A percentile compares a stretch with the other conserved stretches of the same genome.
phyloP scores from a whole-genome alignment of 495 filamentous ascomycete genomes.

The Hypoxylon lenormandii region DNA sequence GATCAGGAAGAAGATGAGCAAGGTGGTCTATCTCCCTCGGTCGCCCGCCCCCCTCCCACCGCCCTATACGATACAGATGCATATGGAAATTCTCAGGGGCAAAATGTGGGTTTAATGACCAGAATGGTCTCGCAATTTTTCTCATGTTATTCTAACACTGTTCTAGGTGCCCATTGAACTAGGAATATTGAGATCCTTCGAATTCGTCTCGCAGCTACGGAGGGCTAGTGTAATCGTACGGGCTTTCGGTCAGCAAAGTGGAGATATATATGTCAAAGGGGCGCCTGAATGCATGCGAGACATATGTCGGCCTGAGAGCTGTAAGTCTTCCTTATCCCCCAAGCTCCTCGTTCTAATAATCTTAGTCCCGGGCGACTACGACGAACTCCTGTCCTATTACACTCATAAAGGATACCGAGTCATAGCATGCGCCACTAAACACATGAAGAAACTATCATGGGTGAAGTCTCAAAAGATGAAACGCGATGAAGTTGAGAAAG shows the following conservation, averaged over 20 bases:
- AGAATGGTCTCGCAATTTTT: background rate
- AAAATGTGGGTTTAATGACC: slow-evolving; percentile 53
- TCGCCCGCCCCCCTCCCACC: slow-evolving; percentile 81
- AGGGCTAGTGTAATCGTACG: slow-evolving; percentile 92
- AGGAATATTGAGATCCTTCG: slow-evolving; percentile 86
- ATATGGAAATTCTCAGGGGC: slow-evolving; percentile 48
- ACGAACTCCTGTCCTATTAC: slow-evolving; percentile 86
- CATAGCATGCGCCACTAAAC: slow-evolving; percentile 94
- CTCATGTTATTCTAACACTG: slow-evolving; percentile 4
- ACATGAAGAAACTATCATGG: slow-evolving; percentile 87
- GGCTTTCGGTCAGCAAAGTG: slow-evolving; percentile 81
- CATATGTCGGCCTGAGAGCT: slow-evolving; percentile 84
- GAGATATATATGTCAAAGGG: slow-evolving; percentile 92
- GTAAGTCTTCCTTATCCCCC: slow-evolving; percentile 61
- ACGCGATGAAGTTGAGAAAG: slow-evolving; percentile 81
- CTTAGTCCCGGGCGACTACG: slow-evolving; percentile 87
- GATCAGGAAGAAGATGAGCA: slow-evolving; percentile 72
- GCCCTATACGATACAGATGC: slow-evolving; percentile 67
- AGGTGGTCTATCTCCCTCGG: slow-evolving; percentile 77
- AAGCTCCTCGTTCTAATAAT: slow-evolving; percentile 24
- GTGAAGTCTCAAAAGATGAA: slow-evolving; percentile 93
- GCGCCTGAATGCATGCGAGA: slow-evolving; percentile 95
- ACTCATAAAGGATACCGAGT: slow-evolving; percentile 96
- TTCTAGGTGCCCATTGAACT: slow-evolving; percentile 73
- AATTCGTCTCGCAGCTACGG: slow-evolving; percentile 96